Evolutionary conservation across 2,329 filamentous ascomycete genomes (phyloP), one percentile per base, ranked within the genome.

Genomic region (Sphaerulina vaccinii): DNA sequence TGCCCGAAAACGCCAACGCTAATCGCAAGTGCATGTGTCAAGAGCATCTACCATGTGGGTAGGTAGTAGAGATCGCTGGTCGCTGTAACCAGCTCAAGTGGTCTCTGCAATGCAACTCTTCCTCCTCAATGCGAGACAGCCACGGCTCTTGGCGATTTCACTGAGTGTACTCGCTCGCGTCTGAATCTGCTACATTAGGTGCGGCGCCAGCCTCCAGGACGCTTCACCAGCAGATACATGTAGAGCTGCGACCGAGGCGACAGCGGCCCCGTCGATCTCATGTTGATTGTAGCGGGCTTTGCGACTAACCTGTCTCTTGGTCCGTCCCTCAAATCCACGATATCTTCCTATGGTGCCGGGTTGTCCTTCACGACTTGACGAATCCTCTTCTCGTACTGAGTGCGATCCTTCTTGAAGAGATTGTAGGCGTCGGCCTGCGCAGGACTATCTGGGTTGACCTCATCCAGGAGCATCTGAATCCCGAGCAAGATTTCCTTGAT

Each of bases 391-490:
- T 97, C 91, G 67, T 99, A 99, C 51, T 92, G 90, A 15, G 73
- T 73, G 37, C 84, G 80, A 67, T 99, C 92, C 70, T 90, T 90
- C 79, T 95, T 96, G 71, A 90, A 97, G 9, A 99, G 78, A 65
- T 96, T 96, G 75, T 97, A 99, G 0, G 93, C 95, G 62, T 99
- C 93, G 2, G 93, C 92, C 72, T 99, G 93, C 0, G 93, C 93
- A 0, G 93, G 93, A 1, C 90, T 96, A 44, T 99, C 93, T 2
- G 92, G 93, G 68, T 99, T 99, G 13, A 95, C 93, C 65, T 96
- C 92, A 70, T 99, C 87, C 35, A 99, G 84, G 1, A 99, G 82
- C 64, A 95, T 92, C 72, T 99, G 93, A 52, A 99, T 95, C 42
- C 93, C 93, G 1, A 97, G 80, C 5, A 97, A 81, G 58, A 99